Base-by-base conservation (phyloP, 1,284 basidiomycete genomes). In the Trichosporon inkin region DNA sequence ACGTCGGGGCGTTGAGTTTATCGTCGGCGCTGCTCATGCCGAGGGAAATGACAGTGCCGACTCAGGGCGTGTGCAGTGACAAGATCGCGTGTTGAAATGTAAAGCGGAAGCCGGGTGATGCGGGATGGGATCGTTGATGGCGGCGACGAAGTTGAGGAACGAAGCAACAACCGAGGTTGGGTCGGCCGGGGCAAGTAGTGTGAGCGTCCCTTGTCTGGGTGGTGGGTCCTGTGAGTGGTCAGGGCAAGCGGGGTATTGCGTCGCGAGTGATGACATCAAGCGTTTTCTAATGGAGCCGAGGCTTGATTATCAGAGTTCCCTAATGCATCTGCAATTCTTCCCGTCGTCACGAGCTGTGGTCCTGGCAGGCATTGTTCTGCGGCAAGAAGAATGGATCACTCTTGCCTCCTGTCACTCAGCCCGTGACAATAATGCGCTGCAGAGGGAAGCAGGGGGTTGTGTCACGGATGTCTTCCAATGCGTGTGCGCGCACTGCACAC, bases 1-100 rank as follows among this genome's bases (percentile, higher is more conserved):
- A 44, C 53, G 44, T 24, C 28, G 37, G 54, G 24, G 58, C 47
- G 52, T 58, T 60, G 52, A 56, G 52, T 20, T 55, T 56, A 35
- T 55, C 53, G 32, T 58, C 54, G 28, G 58, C 36, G 20, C 56
- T 49, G 44, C 44, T 49, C 44, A 49, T 49, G 44, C 44, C 44
- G 44, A 28, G 24, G 44, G 44, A 49, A 44, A 22, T 3, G 17
- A 19, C n/a, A 24, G 24, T 22, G 44, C 44, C 14, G 24, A 7
- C 14, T 32, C 44, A 49, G 44, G n/a, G 22, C 10, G 16, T 22
- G 44, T 49, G 19, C 24, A 32, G 41, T 8, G 44, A n/a, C 16
- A 24, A 32, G 8, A 17, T 13, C 22, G 24, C 22, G 7, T 6
- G 16, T 13, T 49, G 44, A 17, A 24, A 10, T n/a, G 44, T 22